Evolutionary conservation across 345 rosid genomes (phyloP).

Genomic region (Boechera divaricarpa): DNA sequence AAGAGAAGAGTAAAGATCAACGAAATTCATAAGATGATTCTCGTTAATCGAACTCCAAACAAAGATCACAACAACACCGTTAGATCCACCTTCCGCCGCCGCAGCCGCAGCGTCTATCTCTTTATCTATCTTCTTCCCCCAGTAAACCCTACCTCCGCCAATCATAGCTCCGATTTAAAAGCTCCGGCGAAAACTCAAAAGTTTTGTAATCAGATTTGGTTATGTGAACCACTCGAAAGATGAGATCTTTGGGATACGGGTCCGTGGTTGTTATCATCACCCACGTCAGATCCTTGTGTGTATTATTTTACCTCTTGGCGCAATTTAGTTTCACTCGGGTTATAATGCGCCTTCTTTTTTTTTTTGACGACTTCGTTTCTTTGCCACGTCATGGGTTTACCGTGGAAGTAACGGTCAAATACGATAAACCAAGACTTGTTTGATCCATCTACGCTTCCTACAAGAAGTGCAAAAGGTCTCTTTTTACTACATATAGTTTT

Average conservation of each 20-base stretch:
- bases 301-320: conserved; percentile 1
- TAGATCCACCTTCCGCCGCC: conserved; percentile 41
- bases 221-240: conserved; percentile 44
- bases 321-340: neutral
- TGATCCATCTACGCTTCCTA: neutral
- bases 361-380: conserved; percentile 19
- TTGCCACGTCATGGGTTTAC: conserved; percentile 23
- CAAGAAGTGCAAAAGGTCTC: neutral
- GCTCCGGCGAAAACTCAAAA: conserved; percentile 22
- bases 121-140: conserved; percentile 55
- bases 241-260: conserved; percentile 40
- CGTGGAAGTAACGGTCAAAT: conserved; percentile 30
- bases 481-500: neutral
- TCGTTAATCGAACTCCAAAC: conserved; percentile 72
- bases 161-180: conserved; percentile 49
- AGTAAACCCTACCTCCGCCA: conserved; percentile 65
- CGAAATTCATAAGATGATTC: conserved; percentile 51
- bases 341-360: conserved; percentile 11
- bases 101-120: too few species aligned
- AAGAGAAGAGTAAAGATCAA: conserved; percentile 85
- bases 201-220: neutral
- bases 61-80: conserved; percentile 79
- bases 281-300: conserved; percentile 37
- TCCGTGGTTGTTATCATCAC: conserved; percentile 35
- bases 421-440: neutral